Evolutionary conservation across 2,329 filamentous ascomycete species (phyloP).

Genomic region (Ascochyta rabiei): DNA sequence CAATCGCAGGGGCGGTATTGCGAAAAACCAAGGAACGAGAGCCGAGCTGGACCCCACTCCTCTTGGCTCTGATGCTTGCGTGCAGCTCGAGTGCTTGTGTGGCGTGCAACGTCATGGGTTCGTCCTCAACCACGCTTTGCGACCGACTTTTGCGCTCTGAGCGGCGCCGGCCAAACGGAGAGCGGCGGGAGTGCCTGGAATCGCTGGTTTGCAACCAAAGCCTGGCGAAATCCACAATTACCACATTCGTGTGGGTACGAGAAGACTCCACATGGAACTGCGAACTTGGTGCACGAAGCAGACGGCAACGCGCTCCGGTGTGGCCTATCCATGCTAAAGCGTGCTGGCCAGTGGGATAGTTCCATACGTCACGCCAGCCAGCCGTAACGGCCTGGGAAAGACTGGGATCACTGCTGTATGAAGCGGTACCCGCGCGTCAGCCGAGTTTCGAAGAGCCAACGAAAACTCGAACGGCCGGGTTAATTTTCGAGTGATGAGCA

Average conservation of each 20-base stretch:
- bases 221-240: background rate
- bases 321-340: background rate
- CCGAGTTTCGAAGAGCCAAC: slow-evolving; percentile 11
- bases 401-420: slow-evolving; percentile 1
- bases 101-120: slow-evolving; percentile 15
- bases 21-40: slow-evolving; percentile 5
- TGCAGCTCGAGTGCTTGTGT: slow-evolving; percentile 13
- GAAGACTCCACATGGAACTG: background rate
- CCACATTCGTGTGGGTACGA: background rate
- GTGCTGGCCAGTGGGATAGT: slow-evolving; percentile 1
- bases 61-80: slow-evolving; percentile 17
- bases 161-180: background rate
- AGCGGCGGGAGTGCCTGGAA: slow-evolving; percentile 5
- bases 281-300: background rate
- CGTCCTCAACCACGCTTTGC: background rate
- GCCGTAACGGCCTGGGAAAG: slow-evolving; percentile 4
- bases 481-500: background rate
- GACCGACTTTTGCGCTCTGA: background rate
- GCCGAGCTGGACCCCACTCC: slow-evolving; percentile 8
- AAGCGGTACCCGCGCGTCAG: slow-evolving; percentile 16
- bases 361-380: slow-evolving; percentile 15
- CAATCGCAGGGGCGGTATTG: slow-evolving; percentile 8
- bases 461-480: slow-evolving; percentile 19
- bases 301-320: background rate
- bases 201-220: background rate